Evolutionary conservation across 2,329 filamentous ascomycete species (phyloP).

Genomic region (Thelonectria discophora): DNA sequence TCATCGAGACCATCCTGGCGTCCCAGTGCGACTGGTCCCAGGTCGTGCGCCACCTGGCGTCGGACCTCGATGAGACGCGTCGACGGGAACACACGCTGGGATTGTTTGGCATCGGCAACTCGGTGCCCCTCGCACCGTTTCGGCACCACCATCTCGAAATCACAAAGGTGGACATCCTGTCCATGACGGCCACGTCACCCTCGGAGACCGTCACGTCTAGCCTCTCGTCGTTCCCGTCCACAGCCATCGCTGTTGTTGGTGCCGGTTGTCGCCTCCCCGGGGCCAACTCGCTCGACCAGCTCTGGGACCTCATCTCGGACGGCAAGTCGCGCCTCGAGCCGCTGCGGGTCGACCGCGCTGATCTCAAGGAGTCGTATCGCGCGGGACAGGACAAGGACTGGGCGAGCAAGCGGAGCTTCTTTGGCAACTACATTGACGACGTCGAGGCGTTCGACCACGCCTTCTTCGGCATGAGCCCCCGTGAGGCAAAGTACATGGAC

Average conservation of each 20-base stretch:
- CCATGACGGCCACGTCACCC: not conserved
- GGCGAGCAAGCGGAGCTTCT: constrained; percentile 25
- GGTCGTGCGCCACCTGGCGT: constrained; percentile 20
- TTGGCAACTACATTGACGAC: constrained; percentile 28
- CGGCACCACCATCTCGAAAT: constrained; percentile 22
- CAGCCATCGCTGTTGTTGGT: constrained; percentile 38
- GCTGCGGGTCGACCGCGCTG: constrained; percentile 27
- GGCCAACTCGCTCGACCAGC: constrained; percentile 29
- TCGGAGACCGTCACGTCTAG: not conserved
- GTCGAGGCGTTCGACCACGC: constrained; percentile 48
- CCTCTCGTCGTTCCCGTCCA: constrained; percentile 18
- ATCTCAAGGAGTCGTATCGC: constrained; percentile 25
- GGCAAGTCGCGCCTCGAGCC: constrained; percentile 20
- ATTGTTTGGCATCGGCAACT: constrained; percentile 30
- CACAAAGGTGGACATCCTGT: constrained; percentile 27
- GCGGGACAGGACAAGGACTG: constrained; percentile 25
- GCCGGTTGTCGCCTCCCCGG: constrained; percentile 35
- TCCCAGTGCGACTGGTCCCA: constrained; percentile 28
- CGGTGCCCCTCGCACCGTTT: constrained; percentile 20
- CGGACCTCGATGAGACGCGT: constrained; percentile 21
- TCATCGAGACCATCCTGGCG: constrained; percentile 28
- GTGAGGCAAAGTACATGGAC: constrained; percentile 50
- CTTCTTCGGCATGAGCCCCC: constrained; percentile 53
- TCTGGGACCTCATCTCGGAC: constrained; percentile 35
- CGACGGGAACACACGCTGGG: constrained; percentile 22